phyloP scores from a whole-genome alignment of 306 rosid species.

The Pyrus bretschneideri region DNA sequence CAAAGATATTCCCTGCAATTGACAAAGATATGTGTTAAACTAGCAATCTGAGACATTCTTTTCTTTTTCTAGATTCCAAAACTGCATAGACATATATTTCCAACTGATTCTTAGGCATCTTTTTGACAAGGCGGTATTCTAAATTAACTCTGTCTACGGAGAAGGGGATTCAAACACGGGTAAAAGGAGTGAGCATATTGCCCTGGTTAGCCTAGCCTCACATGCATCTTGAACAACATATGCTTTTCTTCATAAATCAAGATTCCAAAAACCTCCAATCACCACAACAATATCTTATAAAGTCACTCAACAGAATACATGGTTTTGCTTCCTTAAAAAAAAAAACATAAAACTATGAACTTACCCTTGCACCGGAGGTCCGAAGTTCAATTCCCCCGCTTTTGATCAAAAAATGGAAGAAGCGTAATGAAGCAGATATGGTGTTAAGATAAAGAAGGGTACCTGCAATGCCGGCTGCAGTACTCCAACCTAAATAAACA shows the following conservation, averaged over 20 bases:
- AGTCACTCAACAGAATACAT: not conserved
- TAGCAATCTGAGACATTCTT: not conserved
- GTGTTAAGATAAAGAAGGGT: not conserved
- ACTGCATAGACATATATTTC: too few species aligned
- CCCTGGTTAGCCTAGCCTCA: not conserved
- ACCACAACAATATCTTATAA: not conserved
- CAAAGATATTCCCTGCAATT: constrained; percentile 33
- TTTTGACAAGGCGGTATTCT: too few species aligned
- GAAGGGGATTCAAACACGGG: too few species aligned
- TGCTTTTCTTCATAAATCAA: not conserved
- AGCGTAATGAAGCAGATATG: not conserved
- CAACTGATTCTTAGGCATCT: too few species aligned
- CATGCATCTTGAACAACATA: not conserved
- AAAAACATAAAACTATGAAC: not conserved
- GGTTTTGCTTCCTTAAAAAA: not conserved
- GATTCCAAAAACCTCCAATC: not conserved
- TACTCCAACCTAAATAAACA: constrained; percentile 16
- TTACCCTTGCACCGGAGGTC: too few species aligned
- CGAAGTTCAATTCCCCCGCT: too few species aligned
- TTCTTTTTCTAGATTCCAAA: not conserved
- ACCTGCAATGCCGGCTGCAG: constrained; percentile 42
- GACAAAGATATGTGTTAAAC: constrained; percentile 3
- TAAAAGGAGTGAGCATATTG: too few species aligned
- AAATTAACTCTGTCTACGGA: too few species aligned
- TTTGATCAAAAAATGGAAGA: not conserved